phyloP scores from a whole-genome alignment of 352 stramenopile species.

The Globisporangium irregulare region DNA sequence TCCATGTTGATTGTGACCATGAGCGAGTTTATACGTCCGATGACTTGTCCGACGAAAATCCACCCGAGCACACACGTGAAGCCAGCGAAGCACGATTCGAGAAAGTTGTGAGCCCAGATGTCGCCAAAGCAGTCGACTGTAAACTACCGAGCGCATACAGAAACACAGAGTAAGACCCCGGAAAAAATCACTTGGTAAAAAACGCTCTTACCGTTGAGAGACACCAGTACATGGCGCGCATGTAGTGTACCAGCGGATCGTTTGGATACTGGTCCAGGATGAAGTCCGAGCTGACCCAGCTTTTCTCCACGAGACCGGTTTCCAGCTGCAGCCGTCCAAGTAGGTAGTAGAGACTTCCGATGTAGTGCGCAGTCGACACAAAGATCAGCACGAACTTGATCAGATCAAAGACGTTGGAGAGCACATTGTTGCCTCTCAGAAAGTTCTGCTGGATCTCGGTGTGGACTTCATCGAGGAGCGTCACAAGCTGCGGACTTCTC shows the following conservation, averaged over 20 bases:
- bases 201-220: conserved; percentile 44
- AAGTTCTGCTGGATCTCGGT: conserved; percentile 53
- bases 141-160: conserved; percentile 33
- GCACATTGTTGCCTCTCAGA: conserved; percentile 34
- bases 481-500: conserved; percentile 36
- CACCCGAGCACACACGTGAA: conserved; percentile 70
- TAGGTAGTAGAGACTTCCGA: conserved; percentile 48
- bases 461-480: conserved; percentile 38
- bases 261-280: conserved; percentile 54
- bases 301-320: conserved; percentile 27
- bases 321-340: conserved; percentile 41
- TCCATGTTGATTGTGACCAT: conserved; percentile 68
- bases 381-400: conserved; percentile 62
- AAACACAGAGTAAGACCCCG: background rate
- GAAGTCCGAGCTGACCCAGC: conserved; percentile 57
- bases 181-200: background rate
- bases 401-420: conserved; percentile 47
- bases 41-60: conserved; percentile 77
- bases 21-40: conserved; percentile 63
- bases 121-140: conserved; percentile 79
- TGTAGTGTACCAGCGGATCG: conserved; percentile 52
- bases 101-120: conserved; percentile 56
- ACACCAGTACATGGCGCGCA: conserved; percentile 78
- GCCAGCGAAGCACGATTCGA: conserved; percentile 55
- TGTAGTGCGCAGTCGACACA: conserved; percentile 49